These are phyloP conservation scores for Pyrus betulifolia DNA, from an alignment of 306 rosid species.

Conservation along the genomic window DNA sequence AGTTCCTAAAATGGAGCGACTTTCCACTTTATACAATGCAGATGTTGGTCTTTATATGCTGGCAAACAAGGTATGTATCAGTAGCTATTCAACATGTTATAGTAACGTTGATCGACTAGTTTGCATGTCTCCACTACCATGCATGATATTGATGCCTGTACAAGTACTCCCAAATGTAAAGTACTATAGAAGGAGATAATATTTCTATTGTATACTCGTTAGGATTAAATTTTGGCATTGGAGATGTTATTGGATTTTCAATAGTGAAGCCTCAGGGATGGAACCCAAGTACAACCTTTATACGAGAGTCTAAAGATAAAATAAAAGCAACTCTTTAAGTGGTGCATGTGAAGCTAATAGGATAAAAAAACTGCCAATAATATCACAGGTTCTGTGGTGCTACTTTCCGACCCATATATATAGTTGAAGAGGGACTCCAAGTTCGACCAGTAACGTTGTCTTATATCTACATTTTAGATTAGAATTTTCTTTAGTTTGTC, in stretches of 20 bases:
- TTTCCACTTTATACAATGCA: slow-evolving; percentile 92
- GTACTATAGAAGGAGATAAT: not conserved
- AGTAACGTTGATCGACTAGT: not conserved
- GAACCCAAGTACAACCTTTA: not conserved
- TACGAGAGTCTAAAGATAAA: not conserved
- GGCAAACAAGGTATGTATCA: slow-evolving; percentile 77
- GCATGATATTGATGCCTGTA: not conserved
- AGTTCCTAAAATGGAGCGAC: slow-evolving; percentile 84
- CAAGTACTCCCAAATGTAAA: not conserved
- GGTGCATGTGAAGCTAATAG: not conserved
- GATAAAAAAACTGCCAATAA: not conserved
- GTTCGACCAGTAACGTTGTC: not conserved
- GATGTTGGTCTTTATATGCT: slow-evolving; percentile 99
- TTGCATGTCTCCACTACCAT: not conserved
- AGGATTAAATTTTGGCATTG: not conserved
- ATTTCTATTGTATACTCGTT: not conserved
- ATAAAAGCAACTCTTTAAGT: not conserved
- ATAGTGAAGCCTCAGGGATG: not conserved
- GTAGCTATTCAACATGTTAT: not conserved
- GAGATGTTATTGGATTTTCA: not conserved
- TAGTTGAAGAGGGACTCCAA: not conserved
- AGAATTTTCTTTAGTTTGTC: not conserved
- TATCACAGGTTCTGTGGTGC: not conserved
- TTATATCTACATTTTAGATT: not conserved
- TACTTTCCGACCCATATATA: not conserved